Evolutionary conservation across 202 grass and related monocot species (phyloP), one percentile per base, ranked within the genome.

Genomic region (Musa balbisiana): DNA sequence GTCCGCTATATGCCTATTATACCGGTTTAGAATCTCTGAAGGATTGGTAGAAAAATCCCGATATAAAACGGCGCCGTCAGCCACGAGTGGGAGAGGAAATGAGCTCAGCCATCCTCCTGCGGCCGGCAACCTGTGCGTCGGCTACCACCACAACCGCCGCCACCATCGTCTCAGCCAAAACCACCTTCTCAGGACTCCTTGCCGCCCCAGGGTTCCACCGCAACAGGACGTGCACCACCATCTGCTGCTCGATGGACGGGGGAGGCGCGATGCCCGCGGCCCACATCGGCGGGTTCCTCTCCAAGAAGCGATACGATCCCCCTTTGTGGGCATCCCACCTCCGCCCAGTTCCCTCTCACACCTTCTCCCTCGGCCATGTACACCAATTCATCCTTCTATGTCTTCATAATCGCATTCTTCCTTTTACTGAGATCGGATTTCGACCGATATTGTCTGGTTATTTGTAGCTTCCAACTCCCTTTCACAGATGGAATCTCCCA

Each of bases 401-500:
- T 52, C 21, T 64, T 20, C 15, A 74, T 1, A 56, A 25, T 59
- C 49, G 24, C 70, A 12, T 63, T 27, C 51, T 3, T 58, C 54
- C 52, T 12, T 71, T 75, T 49, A 33, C 51, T 49, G 60, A 51
- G 69, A 58, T 80, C 71, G 52, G 15, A 58, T 64, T 72, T 24
- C 51, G 58, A 17, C 68, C 10, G n/a, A 43, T 72, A 63, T 13
- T 74, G 65, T 49, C 65, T 60, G 23, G 1, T 71, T 49, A 15
- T 74, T 73, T 67, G 26, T 70, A 98, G 94, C 81, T 98, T 27
- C 91, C 94, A 1, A 90, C 94, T 75, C 94, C 94, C 25, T 94
- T 98, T 78, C 94, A 98, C 85, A 88, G 86, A 69, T 98, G 94
- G 94, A 98, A 94, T 23, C 87, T 98, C 52, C 94, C 94, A 62